Base-by-base conservation (phyloP, 495 filamentous ascomycete species). In the Penicillium atrosanguineum region DNA sequence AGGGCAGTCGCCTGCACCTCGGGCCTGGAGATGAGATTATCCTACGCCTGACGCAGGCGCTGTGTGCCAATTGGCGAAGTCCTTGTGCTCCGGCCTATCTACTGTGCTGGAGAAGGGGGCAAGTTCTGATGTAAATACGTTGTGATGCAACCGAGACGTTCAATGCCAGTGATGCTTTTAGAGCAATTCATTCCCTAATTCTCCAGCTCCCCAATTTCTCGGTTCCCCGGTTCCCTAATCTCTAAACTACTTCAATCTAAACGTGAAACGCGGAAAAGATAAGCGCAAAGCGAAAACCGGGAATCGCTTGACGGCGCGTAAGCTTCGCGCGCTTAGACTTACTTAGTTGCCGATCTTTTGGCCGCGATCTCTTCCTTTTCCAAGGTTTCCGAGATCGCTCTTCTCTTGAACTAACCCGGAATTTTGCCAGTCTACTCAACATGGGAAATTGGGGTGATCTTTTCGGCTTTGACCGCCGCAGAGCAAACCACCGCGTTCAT, bases 101-200 rank as follows among this genome's bases (percentile, higher is more conserved):
- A 26, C 34, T 45, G 46, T 20, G 42, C 43, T 52, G 25, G 55
- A 37, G 48, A 40, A 49, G 44, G 59, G 47, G 61, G 55, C 61
- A 65, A 63, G 50, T 67, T 69, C 67, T 69, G 67, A 69, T 75
- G 69, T 73, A 75, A 64, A 73, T 75, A 71, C 64, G 61, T 65
- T 71, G 65, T 60, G 61, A 68, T 67, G 63, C 53, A 59, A 59
- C 53, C 46, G 50, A 60, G 48, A 57, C 43, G 60, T 64, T 64
- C 61, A 68, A 65, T 68, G 65, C 62, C 59, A 67, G 62, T 69
- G 68, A 63, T 62, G 58, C 61, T 63, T 58, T 56, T 64, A 67
- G 61, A 63, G 54, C 46, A 41, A 50, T 53, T 50, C 4, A 19
- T 18, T 25, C 19, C 21, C 44, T 39, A 40, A n/a, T n/a, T n/a